Conservation (phyloP, 2,329 filamentous ascomycete genomes). For the Diaporthe helianthi region DNA sequence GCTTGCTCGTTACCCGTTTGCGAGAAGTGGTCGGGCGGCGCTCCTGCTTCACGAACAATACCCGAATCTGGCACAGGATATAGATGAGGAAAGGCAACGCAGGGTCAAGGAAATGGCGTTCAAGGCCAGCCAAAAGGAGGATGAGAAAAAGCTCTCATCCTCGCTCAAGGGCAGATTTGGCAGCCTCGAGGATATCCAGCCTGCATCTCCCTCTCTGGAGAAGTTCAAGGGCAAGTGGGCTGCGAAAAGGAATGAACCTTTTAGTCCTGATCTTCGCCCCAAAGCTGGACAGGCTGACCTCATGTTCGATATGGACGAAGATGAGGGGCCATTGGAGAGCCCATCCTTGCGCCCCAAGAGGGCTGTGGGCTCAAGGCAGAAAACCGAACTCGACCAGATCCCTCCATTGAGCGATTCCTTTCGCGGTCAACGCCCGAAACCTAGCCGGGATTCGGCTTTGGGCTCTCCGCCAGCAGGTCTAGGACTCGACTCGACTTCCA, state of each 20-base stretch:
- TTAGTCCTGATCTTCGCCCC: constrained; percentile 72
- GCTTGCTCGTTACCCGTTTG: constrained; percentile 76
- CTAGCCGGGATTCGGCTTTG: constrained; percentile 35
- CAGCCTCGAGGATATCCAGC: constrained; percentile 68
- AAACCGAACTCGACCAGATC: constrained; percentile 42
- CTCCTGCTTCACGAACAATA: constrained; percentile 68
- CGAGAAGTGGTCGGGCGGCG: constrained; percentile 77
- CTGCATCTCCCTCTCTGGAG: constrained; percentile 51
- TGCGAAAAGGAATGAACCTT: constrained; percentile 58
- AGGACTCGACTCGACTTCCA: constrained; percentile 23
- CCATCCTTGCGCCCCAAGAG: constrained; percentile 42
- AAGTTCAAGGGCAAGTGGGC: constrained; percentile 56
- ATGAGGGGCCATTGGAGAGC: constrained; percentile 51
- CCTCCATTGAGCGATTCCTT: constrained; percentile 46
- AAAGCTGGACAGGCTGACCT: constrained; percentile 76
- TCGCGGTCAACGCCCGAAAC: constrained; percentile 49
- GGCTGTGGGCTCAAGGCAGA: constrained; percentile 33
- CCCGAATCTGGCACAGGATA: constrained; percentile 67
- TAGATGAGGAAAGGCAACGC: constrained; percentile 72
- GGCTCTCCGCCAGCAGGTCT: constrained; percentile 31
- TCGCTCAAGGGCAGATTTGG: constrained; percentile 67
- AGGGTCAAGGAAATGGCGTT: constrained; percentile 81
- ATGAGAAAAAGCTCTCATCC: constrained; percentile 67
- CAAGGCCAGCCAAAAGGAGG: constrained; percentile 66
- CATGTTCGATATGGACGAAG: constrained; percentile 95